Evolutionary conservation across 1,284 basidiomycete genomes (phyloP).

Genomic region (Ganoderma lucidum): DNA sequence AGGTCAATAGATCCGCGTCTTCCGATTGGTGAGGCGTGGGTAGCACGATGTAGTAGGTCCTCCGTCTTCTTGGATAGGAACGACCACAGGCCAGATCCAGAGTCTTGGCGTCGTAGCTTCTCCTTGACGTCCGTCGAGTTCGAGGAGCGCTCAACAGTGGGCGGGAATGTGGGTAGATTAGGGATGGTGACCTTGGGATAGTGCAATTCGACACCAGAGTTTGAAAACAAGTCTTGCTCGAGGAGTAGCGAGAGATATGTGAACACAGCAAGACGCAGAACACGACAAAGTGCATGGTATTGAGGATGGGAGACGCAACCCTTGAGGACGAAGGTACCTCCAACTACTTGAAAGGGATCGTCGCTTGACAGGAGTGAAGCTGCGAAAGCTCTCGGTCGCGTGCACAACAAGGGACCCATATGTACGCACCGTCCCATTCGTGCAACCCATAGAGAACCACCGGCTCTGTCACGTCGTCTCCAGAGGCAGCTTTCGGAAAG

Average conservation of each 20-base stretch:
- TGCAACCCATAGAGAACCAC: slow-evolving; percentile 57
- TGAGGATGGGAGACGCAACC: slow-evolving; percentile 52
- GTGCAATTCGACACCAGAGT: slow-evolving; percentile 56
- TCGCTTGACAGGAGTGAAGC: slow-evolving; percentile 29
- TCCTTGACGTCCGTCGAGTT: slow-evolving; percentile 34
- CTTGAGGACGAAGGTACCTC: slow-evolving; percentile 65
- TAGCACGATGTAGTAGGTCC: slow-evolving; percentile 43
- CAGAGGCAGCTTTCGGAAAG: slow-evolving; percentile 46
- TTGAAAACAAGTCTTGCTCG: slow-evolving; percentile 65
- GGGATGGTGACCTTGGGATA: slow-evolving; percentile 45
- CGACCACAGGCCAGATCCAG: slow-evolving; percentile 46
- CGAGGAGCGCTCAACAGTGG: slow-evolving; percentile 27
- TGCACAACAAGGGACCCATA: neutral
- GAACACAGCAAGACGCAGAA: slow-evolving; percentile 64
- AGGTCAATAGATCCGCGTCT: slow-evolving; percentile 51
- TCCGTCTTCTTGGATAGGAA: slow-evolving; percentile 54
- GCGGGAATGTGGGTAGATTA: slow-evolving; percentile 32
- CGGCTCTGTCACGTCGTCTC: slow-evolving; percentile 38
- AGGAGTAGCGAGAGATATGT: slow-evolving; percentile 65
- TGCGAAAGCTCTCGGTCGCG: slow-evolving; percentile 12
- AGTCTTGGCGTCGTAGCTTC: slow-evolving; percentile 39
- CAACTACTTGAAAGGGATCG: slow-evolving; percentile 51
- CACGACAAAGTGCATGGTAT: slow-evolving; percentile 52
- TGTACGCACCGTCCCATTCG: slow-evolving; percentile 56
- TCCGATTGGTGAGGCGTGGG: slow-evolving; percentile 43